phyloP scores from a whole-genome alignment of 2,329 filamentous ascomycete genomes.

The Byssothecium circinans region DNA sequence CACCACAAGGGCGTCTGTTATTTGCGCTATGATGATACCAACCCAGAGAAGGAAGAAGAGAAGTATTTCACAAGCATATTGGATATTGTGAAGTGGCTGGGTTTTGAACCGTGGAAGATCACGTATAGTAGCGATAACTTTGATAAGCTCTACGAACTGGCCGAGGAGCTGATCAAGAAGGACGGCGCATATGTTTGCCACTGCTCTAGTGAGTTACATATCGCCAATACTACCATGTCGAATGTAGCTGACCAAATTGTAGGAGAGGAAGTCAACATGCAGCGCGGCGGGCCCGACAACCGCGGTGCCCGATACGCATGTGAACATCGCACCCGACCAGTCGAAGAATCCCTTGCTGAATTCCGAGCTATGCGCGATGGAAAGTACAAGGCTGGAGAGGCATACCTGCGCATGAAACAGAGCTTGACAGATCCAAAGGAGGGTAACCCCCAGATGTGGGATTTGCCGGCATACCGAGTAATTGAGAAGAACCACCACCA shows the following conservation, averaged over 20 bases:
- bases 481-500: constrained; percentile 73
- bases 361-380: constrained; percentile 91
- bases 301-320: constrained; percentile 75
- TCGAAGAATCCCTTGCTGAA: constrained; percentile 76
- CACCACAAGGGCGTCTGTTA: constrained; percentile 78
- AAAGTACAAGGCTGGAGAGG: constrained; percentile 82
- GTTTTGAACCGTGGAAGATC: constrained; percentile 75
- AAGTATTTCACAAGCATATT: constrained; percentile 86
- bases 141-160: constrained; percentile 81
- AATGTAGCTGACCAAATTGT: constrained; percentile 25
- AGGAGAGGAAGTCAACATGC: constrained; percentile 80
- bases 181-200: constrained; percentile 81
- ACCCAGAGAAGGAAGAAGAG: constrained; percentile 90
- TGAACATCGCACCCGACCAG: constrained; percentile 72
- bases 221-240: not conserved
- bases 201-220: constrained; percentile 62
- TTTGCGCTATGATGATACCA: constrained; percentile 89
- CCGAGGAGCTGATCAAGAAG: constrained; percentile 76
- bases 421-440: constrained; percentile 63
- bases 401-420: constrained; percentile 92
- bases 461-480: constrained; percentile 87
- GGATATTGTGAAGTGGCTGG: constrained; percentile 85
- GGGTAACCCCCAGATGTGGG: constrained; percentile 95
- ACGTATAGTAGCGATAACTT: constrained; percentile 94
- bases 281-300: constrained; percentile 76